Evolutionary conservation across 2,329 filamentous ascomycete genomes (phyloP), one percentile per base, ranked within the genome.

Genomic region (Colletotrichum melonis): DNA sequence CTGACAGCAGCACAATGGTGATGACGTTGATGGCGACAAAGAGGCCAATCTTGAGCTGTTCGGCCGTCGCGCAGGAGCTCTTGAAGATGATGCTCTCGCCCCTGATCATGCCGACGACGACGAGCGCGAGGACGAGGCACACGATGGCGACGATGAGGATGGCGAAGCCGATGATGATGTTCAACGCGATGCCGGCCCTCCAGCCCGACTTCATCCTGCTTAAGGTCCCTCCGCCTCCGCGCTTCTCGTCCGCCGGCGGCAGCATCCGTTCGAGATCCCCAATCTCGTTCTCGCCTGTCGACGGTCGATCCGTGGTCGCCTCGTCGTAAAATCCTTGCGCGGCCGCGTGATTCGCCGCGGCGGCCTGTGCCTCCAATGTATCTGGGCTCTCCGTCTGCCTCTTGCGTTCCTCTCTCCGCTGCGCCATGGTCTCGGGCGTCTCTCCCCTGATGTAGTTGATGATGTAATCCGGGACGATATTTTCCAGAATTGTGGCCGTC

Each of bases 401-500:
- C n/a, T 77, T 75, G 38, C 76, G 78, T 75, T 80, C 82, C 71
- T 82, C 81, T 73, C 84, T 84, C 76, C 86, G 85, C 69, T 81
- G 80, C 6, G 87, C 87, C 24, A 89, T 77, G 35, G 84, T 85
- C 78, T 89, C 87, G 16, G 88, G 87, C 2, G 88, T 89, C 79
- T 89, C 88, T 58, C 88, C 88, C 54, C 87, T 85, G 74, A 90
- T 82, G 77, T 87, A 90, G 78, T 88, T 86, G 74, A 88, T 82
- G 54, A 90, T 85, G 75, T 90, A 90, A 79, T 90, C 88, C 9
- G 88, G 88, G 19, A 90, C 84, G 38, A 89, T 82, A 67, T 86
- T 84, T 32, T 76, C 74, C 32, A 76, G 66, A 5, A 76, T 38
- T 3, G 73, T 75, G 12, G 54, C 46, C 9, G 74, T 68, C n/a